Percentiles rank a stretch among this genome's conserved stretches.
phyloP scores from a whole-genome alignment of 179 eudicot species.

The Silene coronaria region DNA sequence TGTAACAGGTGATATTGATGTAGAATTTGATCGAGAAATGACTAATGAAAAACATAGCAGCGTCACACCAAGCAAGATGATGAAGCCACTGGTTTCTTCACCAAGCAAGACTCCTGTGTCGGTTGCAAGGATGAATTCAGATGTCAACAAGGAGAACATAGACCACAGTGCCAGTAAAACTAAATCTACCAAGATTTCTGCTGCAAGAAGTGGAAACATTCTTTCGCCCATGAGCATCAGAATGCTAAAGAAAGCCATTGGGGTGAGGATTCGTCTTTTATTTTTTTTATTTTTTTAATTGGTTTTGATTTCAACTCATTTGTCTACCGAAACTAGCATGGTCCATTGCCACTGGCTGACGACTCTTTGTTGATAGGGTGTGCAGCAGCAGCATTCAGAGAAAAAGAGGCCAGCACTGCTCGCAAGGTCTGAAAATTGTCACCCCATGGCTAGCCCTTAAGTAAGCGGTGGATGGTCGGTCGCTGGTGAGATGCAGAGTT shows the following conservation, averaged over 20 bases:
- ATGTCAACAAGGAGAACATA: conserved; percentile 54
- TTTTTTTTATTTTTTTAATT: not conserved
- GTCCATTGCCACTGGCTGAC: no score
- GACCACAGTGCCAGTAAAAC: conserved; percentile 23
- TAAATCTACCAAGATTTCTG: conserved; percentile 15
- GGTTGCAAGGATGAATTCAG: conserved; percentile 22
- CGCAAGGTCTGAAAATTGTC: conserved; percentile 20
- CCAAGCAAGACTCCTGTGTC: conserved; percentile 29
- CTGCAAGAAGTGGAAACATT: conserved; percentile 17
- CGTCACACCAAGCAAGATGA: conserved; percentile 23
- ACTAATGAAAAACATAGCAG: not conserved
- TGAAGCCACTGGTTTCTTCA: conserved; percentile 6
- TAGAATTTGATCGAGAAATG: not conserved
- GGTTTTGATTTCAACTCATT: not conserved
- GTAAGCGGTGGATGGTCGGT: not conserved
- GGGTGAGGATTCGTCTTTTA: conserved; percentile 5
- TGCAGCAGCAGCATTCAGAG: conserved; percentile 28
- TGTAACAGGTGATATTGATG: not conserved
- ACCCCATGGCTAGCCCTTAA: conserved; percentile 17
- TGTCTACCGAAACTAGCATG: not conserved
- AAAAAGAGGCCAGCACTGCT: conserved; percentile 27
- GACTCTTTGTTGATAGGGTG: not conserved
- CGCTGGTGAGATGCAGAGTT: not conserved
- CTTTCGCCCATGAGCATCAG: conserved; percentile 30
- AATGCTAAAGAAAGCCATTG: conserved; percentile 29